These are phyloP conservation scores for Umbelopsis vinacea DNA, from an alignment of 192 early-diverging fungal species.

Conservation along the genomic window DNA sequence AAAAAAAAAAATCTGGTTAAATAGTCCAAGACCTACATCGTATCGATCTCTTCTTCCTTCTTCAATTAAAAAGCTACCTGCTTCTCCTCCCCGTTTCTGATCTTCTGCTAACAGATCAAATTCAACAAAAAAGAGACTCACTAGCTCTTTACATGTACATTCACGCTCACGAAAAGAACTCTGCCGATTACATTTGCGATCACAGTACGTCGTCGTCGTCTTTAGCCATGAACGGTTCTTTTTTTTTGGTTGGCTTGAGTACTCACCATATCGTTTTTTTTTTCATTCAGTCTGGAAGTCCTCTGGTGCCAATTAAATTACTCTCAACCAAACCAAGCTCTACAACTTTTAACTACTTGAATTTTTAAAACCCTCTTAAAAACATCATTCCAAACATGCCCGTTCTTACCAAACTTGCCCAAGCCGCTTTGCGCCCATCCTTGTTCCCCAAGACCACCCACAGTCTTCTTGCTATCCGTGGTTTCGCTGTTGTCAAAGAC, in stretches of 20 bases:
- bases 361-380: constrained; percentile 11
- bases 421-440: not conserved
- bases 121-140: constrained; percentile 10
- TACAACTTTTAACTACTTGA: constrained; percentile 15
- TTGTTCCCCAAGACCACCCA: constrained; percentile 16
- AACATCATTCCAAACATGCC: constrained; percentile 12
- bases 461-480: constrained; percentile 26
- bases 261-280: constrained; percentile 22
- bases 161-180: constrained; percentile 85
- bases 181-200: constrained; percentile 91
- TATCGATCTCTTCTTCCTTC: not conserved
- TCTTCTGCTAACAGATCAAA: constrained; percentile 10
- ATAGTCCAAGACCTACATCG: too few relatives aligned
- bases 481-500: constrained; percentile 59
- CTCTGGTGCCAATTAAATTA: constrained; percentile 20
- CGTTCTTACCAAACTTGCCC: constrained; percentile 10
- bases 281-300: constrained; percentile 34
- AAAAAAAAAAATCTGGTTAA: too few relatives aligned
- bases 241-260: constrained; percentile 31
- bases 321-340: constrained; percentile 25
- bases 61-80: not conserved
- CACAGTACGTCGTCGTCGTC: constrained; percentile 60
- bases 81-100: not conserved
- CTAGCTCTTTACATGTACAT: constrained; percentile 62
- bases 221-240: not conserved